Percentiles rank a stretch among this genome's conserved stretches.
Conservation (phyloP, 306 rosid species). For the Vicia sativa region DNA sequence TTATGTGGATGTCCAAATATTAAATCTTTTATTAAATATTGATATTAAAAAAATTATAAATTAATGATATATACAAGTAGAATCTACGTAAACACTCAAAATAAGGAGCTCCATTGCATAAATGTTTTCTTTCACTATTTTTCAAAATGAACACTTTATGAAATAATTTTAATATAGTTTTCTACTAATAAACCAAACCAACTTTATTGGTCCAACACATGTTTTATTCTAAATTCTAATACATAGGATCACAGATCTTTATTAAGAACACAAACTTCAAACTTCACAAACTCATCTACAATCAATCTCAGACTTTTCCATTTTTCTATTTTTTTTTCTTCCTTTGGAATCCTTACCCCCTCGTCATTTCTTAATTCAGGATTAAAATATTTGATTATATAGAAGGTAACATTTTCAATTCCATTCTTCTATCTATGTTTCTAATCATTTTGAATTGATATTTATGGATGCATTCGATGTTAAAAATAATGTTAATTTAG, state of each 20-base stretch:
- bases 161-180: not conserved
- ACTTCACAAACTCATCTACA: constrained; percentile 33
- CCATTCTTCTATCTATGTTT: constrained; percentile 13
- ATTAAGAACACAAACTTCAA: constrained; percentile 27
- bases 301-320: not conserved
- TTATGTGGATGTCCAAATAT: too few relatives aligned
- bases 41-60: too few relatives aligned
- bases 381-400: not conserved
- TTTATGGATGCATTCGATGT: constrained; percentile 15
- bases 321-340: not conserved
- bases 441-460: not conserved
- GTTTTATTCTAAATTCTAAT: constrained; percentile 10
- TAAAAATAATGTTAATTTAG: not conserved
- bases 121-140: not conserved
- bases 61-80: too few relatives aligned
- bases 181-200: not conserved
- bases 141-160: not conserved
- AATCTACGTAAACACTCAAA: too few relatives aligned
- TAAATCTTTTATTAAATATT: too few relatives aligned
- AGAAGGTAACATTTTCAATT: constrained; percentile 32
- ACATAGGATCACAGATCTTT: constrained; percentile 24
- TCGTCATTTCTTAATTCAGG: not conserved
- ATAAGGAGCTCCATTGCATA: too few relatives aligned
- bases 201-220: constrained; percentile 12
- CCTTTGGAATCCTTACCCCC: not conserved